These are phyloP conservation scores for Gonium pectorale DNA, from an alignment of 139 green algal species.

Conservation along the genomic window DNA sequence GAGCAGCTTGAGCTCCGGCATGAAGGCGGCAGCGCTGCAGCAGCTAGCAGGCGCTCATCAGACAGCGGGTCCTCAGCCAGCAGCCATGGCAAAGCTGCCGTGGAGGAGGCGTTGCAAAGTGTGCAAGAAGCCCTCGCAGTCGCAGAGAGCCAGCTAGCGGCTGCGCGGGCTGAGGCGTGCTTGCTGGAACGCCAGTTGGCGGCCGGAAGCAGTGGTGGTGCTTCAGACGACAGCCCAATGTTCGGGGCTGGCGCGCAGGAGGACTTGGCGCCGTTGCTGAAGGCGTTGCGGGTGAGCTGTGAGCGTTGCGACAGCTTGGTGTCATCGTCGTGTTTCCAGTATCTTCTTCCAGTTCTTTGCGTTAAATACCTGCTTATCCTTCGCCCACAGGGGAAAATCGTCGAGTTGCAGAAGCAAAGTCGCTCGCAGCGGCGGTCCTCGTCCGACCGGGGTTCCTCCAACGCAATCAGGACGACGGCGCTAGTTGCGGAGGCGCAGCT, in stretches of 20 bases:
- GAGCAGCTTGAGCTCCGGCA: not conserved
- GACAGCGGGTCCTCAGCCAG: not conserved
- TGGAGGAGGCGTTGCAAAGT: too few species aligned
- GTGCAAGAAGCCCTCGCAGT: too few species aligned
- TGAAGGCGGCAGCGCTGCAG: not conserved
- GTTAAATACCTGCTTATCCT: too few species aligned
- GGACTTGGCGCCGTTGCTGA: conserved; percentile 3
- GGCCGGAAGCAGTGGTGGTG: not conserved
- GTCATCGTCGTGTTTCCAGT: too few species aligned
- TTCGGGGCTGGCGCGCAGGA: not conserved
- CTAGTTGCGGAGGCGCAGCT: not conserved
- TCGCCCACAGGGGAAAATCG: not conserved
- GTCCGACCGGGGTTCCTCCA: not conserved
- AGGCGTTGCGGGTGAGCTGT: conserved; percentile 3
- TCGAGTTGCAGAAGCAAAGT: not conserved
- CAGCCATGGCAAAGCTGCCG: not conserved
- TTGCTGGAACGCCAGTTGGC: not conserved
- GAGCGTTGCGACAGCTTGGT: too few species aligned
- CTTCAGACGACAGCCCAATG: not conserved
- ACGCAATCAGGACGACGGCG: not conserved
- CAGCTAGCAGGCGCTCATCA: not conserved
- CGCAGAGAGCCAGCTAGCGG: not conserved
- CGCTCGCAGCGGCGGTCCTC: not conserved
- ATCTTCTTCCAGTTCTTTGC: too few species aligned
- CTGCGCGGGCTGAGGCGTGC: not conserved